A percentile compares a stretch with the other conserved stretches of the same genome.
phyloP scores from a whole-genome alignment of 108 stramenopile species.

The Cyclotella baltica region DNA sequence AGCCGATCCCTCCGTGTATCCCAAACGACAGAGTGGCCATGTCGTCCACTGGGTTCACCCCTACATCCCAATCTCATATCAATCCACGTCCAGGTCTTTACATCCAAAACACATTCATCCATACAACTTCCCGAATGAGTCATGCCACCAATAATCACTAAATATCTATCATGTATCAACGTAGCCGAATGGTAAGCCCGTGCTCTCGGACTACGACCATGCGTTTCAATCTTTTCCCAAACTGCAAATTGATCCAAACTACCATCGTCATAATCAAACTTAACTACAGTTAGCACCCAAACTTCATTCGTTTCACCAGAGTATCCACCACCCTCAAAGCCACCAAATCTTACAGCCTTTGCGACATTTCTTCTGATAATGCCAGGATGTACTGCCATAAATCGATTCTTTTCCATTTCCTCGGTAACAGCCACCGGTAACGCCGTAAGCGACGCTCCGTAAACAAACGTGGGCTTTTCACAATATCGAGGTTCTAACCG shows the following conservation, averaged over 20 bases:
- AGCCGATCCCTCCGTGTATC: conserved; percentile 58
- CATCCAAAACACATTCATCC: conserved; percentile 57
- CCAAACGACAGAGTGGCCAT: conserved; percentile 69
- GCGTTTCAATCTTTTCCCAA: conserved; percentile 22
- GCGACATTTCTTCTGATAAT: conserved; percentile 13
- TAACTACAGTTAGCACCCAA: conserved; percentile 53
- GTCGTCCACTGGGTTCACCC: conserved; percentile 51
- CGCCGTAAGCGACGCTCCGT: neutral
- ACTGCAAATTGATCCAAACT: too few relatives aligned
- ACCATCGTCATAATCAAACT: too few relatives aligned
- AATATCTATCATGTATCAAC: conserved; percentile 56
- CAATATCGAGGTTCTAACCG: neutral
- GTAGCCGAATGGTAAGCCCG: conserved; percentile 76
- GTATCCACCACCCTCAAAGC: conserved; percentile 69
- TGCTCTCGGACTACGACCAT: conserved; percentile 1
- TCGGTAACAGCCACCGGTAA: too few relatives aligned
- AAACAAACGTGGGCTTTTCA: neutral
- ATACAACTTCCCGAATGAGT: conserved; percentile 46
- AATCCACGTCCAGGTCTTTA: conserved; percentile 64
- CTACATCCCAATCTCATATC: conserved; percentile 8
- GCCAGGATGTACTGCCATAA: neutral
- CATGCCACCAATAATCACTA: conserved; percentile 71
- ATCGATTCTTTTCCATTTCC: too few relatives aligned
- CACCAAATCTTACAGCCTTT: conserved; percentile 67
- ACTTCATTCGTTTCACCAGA: conserved; percentile 62